These are phyloP conservation scores for Pseudocercospora macadamiae DNA, from an alignment of 2,329 filamentous ascomycete species.

Conservation along the genomic window DNA sequence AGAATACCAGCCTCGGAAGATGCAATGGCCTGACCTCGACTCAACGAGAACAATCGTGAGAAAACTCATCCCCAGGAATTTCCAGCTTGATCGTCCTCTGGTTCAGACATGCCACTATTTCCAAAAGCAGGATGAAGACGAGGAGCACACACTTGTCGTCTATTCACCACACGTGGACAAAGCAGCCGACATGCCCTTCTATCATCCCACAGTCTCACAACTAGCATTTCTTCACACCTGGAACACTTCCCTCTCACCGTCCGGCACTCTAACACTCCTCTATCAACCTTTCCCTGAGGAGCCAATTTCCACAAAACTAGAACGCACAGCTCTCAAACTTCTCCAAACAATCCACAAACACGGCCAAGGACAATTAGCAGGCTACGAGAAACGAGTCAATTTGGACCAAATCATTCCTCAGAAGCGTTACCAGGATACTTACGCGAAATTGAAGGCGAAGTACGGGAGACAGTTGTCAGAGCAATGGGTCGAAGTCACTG, in stretches of 20 bases:
- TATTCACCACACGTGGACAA: slow-evolving; percentile 74
- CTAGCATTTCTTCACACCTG: slow-evolving; percentile 77
- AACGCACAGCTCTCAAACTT: slow-evolving; percentile 69
- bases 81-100: slow-evolving; percentile 71
- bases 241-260: slow-evolving; percentile 36
- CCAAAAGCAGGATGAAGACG: slow-evolving; percentile 21
- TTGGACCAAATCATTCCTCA: slow-evolving; percentile 83
- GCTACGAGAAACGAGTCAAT: slow-evolving; percentile 79
- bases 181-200: slow-evolving; percentile 74
- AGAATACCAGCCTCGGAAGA: slow-evolving; percentile 39
- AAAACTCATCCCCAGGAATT: slow-evolving; percentile 79
- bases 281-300: slow-evolving; percentile 46
- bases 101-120: slow-evolving; percentile 82
- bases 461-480: slow-evolving; percentile 73
- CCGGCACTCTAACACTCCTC: slow-evolving; percentile 16
- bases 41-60: slow-evolving; percentile 70
- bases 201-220: slow-evolving; percentile 76
- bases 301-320: slow-evolving; percentile 53
- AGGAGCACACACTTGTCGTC: slow-evolving; percentile 62
- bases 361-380: slow-evolving; percentile 64
- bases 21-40: slow-evolving; percentile 36
- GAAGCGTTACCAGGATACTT: slow-evolving; percentile 77
- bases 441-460: slow-evolving; percentile 74
- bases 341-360: slow-evolving; percentile 73
- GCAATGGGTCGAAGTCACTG: slow-evolving; percentile 84